phyloP scores from a whole-genome alignment of 2,329 filamentous ascomycete genomes.

The Helotiales sp. region DNA sequence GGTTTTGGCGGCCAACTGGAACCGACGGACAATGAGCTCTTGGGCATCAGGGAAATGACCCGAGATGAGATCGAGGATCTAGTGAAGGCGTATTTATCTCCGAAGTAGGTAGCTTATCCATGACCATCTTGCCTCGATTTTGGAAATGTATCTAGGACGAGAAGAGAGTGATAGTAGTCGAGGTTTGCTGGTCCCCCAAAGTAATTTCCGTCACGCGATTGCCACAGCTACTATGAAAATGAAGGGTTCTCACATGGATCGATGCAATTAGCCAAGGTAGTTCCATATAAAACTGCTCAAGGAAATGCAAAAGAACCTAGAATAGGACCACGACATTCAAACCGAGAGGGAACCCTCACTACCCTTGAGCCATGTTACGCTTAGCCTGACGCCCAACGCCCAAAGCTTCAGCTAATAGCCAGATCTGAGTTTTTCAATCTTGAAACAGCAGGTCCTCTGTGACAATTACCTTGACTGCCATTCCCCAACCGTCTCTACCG shows the following conservation, averaged over 20 bases:
- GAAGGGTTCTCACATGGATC: background rate
- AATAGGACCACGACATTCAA: background rate
- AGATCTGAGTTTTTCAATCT: background rate
- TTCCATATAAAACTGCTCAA: background rate
- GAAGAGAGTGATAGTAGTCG: background rate
- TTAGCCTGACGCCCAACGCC: background rate
- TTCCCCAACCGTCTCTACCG: constrained; percentile 45
- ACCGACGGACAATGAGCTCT: constrained; percentile 46
- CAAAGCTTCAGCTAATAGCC: background rate
- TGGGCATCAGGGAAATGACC: constrained; percentile 51
- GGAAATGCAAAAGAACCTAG: background rate
- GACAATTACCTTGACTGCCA: constrained; percentile 29
- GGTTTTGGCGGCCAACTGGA: constrained; percentile 45
- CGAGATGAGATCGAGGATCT: background rate
- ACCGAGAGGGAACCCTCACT: background rate
- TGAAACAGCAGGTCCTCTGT: background rate
- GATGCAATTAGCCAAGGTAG: background rate
- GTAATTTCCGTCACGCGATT: background rate
- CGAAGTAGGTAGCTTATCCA: background rate
- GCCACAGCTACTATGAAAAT: background rate
- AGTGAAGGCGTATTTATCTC: background rate
- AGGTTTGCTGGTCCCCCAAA: background rate
- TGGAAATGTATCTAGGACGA: background rate
- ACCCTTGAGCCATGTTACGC: background rate
- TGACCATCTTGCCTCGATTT: background rate